phyloP scores from a whole-genome alignment of 2,329 filamentous ascomycete genomes.

The Arthrobotrys sinensis region DNA sequence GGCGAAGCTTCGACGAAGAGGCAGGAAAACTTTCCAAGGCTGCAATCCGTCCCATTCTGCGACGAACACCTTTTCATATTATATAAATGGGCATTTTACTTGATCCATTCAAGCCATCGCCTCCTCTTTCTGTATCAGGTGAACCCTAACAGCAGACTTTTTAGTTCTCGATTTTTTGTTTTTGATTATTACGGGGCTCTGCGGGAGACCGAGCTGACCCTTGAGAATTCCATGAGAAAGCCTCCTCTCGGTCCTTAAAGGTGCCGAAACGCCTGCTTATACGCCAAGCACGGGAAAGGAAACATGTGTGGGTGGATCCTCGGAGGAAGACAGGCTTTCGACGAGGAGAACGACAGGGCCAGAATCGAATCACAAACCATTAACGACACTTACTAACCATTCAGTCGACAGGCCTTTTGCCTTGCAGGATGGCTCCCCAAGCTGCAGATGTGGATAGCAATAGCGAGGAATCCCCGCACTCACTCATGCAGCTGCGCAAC shows the following conservation, averaged over 20 bases:
- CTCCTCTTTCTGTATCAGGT: conserved; percentile 34
- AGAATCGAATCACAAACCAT: not conserved
- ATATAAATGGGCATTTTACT: conserved; percentile 13
- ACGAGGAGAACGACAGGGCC: conserved; percentile 12
- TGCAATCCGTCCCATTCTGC: conserved; percentile 26
- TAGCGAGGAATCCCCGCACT: conserved; percentile 42
- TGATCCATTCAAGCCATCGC: not conserved
- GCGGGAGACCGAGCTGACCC: conserved; percentile 39
- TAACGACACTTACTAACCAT: not conserved
- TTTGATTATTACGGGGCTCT: conserved; percentile 53
- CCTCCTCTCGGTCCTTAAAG: conserved; percentile 51
- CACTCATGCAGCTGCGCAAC: not conserved
- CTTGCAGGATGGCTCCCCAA: conserved; percentile 46
- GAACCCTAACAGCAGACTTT: conserved; percentile 10
- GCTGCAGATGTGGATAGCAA: conserved; percentile 30
- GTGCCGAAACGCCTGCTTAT: conserved; percentile 56
- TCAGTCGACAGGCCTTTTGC: conserved; percentile 21
- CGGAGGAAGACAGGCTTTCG: conserved; percentile 31
- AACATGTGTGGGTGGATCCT: conserved; percentile 40
- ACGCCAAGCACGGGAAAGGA: conserved; percentile 44
- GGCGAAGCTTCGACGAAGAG: conserved; percentile 26
- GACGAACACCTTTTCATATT: conserved; percentile 33
- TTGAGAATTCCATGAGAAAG: conserved; percentile 36
- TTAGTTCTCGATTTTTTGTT: not conserved
- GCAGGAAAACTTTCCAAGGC: conserved; percentile 22